These are phyloP conservation scores for Halenospora varia DNA, from an alignment of 495 filamentous ascomycete species.

Conservation along the genomic window DNA sequence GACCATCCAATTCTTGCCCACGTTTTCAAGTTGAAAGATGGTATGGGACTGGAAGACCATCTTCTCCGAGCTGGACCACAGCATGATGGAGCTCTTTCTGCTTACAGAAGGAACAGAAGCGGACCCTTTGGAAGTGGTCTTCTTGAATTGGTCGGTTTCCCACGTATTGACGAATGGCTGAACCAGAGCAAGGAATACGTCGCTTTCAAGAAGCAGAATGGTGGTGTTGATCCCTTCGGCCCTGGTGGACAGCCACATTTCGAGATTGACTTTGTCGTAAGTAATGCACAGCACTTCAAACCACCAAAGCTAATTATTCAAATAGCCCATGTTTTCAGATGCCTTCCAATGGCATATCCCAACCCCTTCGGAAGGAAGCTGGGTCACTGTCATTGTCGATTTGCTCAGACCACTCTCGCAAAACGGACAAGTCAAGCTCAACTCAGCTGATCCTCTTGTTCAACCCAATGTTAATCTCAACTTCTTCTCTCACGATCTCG, in stretches of 20 bases:
- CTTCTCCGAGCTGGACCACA: conserved; percentile 45
- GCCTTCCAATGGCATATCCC: conserved; percentile 65
- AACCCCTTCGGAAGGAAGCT: conserved; percentile 41
- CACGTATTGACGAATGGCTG: conserved; percentile 45
- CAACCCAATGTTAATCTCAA: conserved; percentile 59
- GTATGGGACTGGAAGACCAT: conserved; percentile 47
- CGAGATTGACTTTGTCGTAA: conserved; percentile 56
- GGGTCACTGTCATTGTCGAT: conserved; percentile 57
- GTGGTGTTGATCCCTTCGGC: conserved; percentile 52
- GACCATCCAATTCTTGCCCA: conserved; percentile 47
- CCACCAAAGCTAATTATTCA: not conserved
- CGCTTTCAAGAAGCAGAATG: conserved; percentile 45
- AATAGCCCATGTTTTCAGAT: conserved; percentile 45
- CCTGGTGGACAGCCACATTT: conserved; percentile 60
- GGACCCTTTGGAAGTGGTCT: conserved; percentile 46
- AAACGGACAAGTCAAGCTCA: conserved; percentile 46
- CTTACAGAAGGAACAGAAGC: conserved; percentile 40
- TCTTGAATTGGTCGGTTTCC: conserved; percentile 49
- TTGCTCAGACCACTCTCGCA: conserved; percentile 51
- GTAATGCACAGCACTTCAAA: not conserved
- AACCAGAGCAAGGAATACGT: conserved; percentile 44
- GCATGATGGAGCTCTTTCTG: conserved; percentile 33
- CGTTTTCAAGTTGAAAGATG: conserved; percentile 52
- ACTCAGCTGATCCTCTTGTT: conserved; percentile 43
- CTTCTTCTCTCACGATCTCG: conserved; percentile 53